Evolutionary conservation across 1,284 basidiomycete species (phyloP).

Genomic region (Inonotus hispidus): DNA sequence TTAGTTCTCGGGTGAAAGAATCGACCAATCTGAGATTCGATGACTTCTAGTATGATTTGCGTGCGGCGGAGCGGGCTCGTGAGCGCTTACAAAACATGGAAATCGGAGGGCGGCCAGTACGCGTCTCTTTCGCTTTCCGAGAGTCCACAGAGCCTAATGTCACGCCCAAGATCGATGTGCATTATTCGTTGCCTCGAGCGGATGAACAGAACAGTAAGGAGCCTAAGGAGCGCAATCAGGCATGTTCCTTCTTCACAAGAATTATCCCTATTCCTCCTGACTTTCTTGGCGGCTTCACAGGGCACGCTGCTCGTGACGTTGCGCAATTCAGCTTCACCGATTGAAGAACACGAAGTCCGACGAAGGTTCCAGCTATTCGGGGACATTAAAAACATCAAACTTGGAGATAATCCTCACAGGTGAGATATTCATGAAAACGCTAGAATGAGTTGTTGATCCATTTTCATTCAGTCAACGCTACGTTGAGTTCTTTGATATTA

Average conservation of each 20-base stretch:
- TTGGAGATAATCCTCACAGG: conserved; percentile 66
- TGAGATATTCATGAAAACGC: not conserved
- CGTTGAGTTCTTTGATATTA: conserved; percentile 85
- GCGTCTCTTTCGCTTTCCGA: conserved; percentile 27
- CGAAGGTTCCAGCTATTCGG: conserved; percentile 84
- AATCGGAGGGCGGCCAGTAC: conserved; percentile 78
- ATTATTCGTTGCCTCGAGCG: conserved; percentile 91
- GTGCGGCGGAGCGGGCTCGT: conserved; percentile 86
- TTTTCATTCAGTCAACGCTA: conserved; percentile 59
- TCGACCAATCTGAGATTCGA: not conserved
- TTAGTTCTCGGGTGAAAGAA: not conserved
- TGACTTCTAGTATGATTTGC: conserved; percentile 73
- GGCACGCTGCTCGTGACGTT: conserved; percentile 81
- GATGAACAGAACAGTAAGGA: conserved; percentile 67
- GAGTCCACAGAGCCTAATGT: not conserved
- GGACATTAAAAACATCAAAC: conserved; percentile 78
- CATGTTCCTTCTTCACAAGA: conserved; percentile 28
- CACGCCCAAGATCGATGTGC: conserved; percentile 82
- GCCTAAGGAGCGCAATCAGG: conserved; percentile 87
- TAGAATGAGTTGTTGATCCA: not conserved
- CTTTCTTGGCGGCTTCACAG: conserved; percentile 36
- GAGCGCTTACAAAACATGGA: conserved; percentile 83
- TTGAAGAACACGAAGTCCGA: conserved; percentile 81
- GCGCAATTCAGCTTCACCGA: conserved; percentile 56
- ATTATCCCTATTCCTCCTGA: conserved; percentile 11